phyloP scores from a whole-genome alignment of 108 stramenopile species.

The Cyclotella atomus region DNA sequence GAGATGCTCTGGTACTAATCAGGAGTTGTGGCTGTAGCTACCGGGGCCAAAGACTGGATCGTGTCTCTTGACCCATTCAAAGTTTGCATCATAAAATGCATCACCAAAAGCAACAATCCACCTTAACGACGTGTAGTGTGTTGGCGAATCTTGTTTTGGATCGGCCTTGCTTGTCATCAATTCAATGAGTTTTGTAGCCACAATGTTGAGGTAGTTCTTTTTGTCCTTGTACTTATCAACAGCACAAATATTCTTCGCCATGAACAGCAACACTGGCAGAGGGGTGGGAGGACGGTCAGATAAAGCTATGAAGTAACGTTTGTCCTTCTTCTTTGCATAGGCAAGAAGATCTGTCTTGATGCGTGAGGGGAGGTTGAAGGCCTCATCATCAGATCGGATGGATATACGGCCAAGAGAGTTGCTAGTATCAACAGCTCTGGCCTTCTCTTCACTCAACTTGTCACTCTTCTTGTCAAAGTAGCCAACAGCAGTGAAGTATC shows the following conservation, averaged over 20 bases:
- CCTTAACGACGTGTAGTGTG: not conserved
- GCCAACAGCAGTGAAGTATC: constrained; percentile 4
- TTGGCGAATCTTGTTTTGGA: not conserved
- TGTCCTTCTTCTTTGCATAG: not conserved
- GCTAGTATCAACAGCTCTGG: not conserved
- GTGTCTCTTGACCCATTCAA: not conserved
- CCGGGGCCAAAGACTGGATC: not conserved
- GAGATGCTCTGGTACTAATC: too few relatives aligned
- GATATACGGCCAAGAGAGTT: not conserved
- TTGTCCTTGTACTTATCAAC: not conserved
- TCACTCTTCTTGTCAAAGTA: too few relatives aligned
- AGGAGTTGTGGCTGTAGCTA: not conserved
- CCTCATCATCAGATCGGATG: not conserved
- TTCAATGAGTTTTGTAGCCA: not conserved
- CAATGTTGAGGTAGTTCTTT: not conserved
- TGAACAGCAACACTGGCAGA: not conserved
- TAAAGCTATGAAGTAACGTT: not conserved
- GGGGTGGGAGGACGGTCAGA: not conserved
- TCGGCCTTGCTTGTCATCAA: not conserved
- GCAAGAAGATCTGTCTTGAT: not conserved
- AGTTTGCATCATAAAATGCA: not conserved
- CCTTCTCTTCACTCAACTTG: too few relatives aligned
- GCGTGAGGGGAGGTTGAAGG: not conserved
- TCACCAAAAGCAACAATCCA: not conserved
- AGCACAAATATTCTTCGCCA: not conserved